Evolutionary conservation across 1,139 yeast genomes (phyloP), one percentile per base, ranked within the genome.

Genomic region (Geotrichum phurueaensis): DNA sequence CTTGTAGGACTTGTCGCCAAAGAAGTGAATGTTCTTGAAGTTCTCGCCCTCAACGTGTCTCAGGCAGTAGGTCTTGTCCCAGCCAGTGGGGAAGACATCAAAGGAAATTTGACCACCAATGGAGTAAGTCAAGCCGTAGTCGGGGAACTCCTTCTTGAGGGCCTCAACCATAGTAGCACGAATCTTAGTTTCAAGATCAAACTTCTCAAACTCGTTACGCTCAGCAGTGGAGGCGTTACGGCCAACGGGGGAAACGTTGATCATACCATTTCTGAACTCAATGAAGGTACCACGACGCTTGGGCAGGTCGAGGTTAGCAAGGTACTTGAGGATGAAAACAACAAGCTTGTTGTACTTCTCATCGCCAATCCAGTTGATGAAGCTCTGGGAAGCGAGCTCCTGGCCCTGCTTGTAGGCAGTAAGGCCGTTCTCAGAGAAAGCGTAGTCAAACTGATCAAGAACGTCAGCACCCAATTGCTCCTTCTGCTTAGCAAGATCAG

Each of bases 181-280:
- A 70, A 94, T 76, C 70, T 89, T 82, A 80, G 88, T 84, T 72
- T 79, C 80, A 72, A 85, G 82, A 77, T 94, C 99, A 76, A 71
- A 94, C 68, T 78, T 80, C 81, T 94, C 98, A 74, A 81, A 94
- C 69, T 91, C 97, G 76, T 83, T 86, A 80, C 99, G 89, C 81
- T 94, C 98, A 66, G 83, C 84, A 67, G 90, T 89, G 52, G 96
- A 85, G 65, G 99, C 98, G 76, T 94, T 95, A 84, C 99, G 89
- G 72, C 99, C 99, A 64, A 94, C 84, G 68, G 99, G 99, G 20
- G 97, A 91, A 64, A 94, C 90, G 77, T 94, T 94, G 78, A 94
- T 89, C 97, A 94, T 92, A 76, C 99, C 99, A 77, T 94, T 94
- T 84, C 99, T 90, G 83, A 94, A 95, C 81, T 94, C 99, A 69